These are phyloP conservation scores for Mycena filopes DNA, from an alignment of 768 basidiomycete genomes.

Conservation along the genomic window DNA sequence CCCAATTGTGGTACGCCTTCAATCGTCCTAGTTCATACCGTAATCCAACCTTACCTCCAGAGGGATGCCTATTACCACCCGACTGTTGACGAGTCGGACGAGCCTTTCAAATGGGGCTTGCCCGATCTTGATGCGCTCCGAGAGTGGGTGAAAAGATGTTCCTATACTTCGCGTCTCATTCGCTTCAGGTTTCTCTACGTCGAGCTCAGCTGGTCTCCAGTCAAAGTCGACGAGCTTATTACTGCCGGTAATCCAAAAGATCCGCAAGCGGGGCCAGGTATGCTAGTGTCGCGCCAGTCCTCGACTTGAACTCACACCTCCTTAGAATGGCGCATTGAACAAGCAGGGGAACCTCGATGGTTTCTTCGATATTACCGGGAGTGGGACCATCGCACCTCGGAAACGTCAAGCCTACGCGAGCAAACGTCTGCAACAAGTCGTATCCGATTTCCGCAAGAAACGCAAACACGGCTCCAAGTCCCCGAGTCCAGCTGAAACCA, in stretches of 20 bases:
- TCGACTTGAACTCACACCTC: slow-evolving; percentile 9
- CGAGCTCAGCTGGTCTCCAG: slow-evolving; percentile 84
- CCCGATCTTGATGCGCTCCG: slow-evolving; percentile 96
- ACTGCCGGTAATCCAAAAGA: slow-evolving; percentile 91
- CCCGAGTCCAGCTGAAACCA: slow-evolving; percentile 24
- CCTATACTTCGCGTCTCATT: slow-evolving; percentile 22
- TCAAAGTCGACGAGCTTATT: slow-evolving; percentile 91
- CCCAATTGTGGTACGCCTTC: slow-evolving; percentile 77
- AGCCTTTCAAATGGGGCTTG: slow-evolving; percentile 96
- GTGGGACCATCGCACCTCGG: slow-evolving; percentile 78
- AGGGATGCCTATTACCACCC: slow-evolving; percentile 95
- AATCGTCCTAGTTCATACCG: background rate
- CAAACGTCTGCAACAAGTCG: slow-evolving; percentile 88
- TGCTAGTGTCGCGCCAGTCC: background rate
- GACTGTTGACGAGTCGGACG: slow-evolving; percentile 88
- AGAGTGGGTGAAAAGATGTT: slow-evolving; percentile 56
- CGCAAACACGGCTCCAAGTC: slow-evolving; percentile 44
- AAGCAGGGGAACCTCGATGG: slow-evolving; percentile 81
- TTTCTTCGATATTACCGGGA: slow-evolving; percentile 79
- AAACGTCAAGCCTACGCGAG: slow-evolving; percentile 85
- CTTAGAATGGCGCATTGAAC: slow-evolving; percentile 70
- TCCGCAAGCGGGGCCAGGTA: slow-evolving; percentile 85
- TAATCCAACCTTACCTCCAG: slow-evolving; percentile 51
- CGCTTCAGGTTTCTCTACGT: slow-evolving; percentile 69
- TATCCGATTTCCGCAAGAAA: slow-evolving; percentile 82